Base-by-base conservation (phyloP, 345 rosid genomes). In the Litchi chinensis region DNA sequence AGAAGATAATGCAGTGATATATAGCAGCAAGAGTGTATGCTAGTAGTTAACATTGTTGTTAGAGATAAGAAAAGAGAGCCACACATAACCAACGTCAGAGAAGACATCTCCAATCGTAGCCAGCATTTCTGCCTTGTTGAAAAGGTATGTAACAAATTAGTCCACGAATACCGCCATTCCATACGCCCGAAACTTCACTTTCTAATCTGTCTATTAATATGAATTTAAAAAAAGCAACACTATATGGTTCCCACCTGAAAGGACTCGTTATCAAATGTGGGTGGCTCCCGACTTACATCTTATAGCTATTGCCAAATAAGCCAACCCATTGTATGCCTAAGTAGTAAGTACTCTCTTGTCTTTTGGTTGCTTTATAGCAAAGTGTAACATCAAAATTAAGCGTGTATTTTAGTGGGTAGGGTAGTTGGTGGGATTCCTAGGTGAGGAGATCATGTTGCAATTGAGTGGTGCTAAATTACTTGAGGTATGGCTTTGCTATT, bases 41-140 rank as follows among this genome's bases (percentile, higher is more conserved):
- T 52, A 81, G 71, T 46, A 78, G 65, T 50, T 24, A 77, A 59
- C 46, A 67, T 69, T 76, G 84, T 76, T 78, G 75, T 76, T 68
- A 59, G 87, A 81, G 98, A 95, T 93, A 95, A 93, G 98, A 82
- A 95, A 95, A 92, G 93, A 93, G 96, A 93, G 91, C 98, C 97
- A 95, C 98, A 91, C 83, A 85, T 67, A 90, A 91, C 87, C 83
- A 85, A 86, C 90, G 93, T 81, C 84, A 57, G 86, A 75, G 87
- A 88, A 83, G 81, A 44, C 6, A 60, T 76, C 88, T 80, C 79
- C 76, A 78, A 88, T 74, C 89, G 87, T 87, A 90, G 90, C 96
- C 85, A 28, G 82, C 87, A 79, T 81, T 76, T 73, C 68, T 81
- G 79, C 82, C 76, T 84, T 50, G 69, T 82, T 75, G 77, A 80